Evolutionary conservation across 306 rosid genomes (phyloP).

Genomic region (Inga oerstediana): DNA sequence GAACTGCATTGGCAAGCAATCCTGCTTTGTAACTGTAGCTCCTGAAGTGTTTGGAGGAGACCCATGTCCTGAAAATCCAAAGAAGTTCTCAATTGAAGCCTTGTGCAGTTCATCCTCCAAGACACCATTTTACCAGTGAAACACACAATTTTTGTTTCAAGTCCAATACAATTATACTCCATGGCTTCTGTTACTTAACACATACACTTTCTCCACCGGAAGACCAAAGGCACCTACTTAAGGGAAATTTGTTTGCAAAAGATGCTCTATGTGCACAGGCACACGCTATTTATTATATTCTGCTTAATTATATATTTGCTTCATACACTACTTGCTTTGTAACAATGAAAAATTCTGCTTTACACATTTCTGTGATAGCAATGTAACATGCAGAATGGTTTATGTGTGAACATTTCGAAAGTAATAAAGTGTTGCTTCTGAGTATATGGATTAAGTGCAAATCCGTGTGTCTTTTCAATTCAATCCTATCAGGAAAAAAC

Average conservation of each 20-base stretch:
- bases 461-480: no score
- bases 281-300: neutral
- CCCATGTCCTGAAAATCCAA: slow-evolving; percentile 57
- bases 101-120: slow-evolving; percentile 46
- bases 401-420: slow-evolving; percentile 34
- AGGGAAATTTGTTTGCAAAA: slow-evolving; percentile 34
- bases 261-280: slow-evolving; percentile 40
- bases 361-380: slow-evolving; percentile 11
- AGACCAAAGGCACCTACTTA: neutral
- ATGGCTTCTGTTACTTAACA: slow-evolving; percentile 9
- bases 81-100: slow-evolving; percentile 63
- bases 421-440: slow-evolving; percentile 1
- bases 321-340: slow-evolving; percentile 34
- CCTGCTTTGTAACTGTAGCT: slow-evolving; percentile 55
- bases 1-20: slow-evolving; percentile 65
- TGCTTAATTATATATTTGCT: slow-evolving; percentile 26
- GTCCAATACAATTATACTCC: neutral
- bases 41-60: slow-evolving; percentile 66
- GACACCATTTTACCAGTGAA: slow-evolving; percentile 16
- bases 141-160: neutral
- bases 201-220: neutral
- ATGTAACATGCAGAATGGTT: neutral
- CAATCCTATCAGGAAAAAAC: no score
- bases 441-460: neutral
- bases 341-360: slow-evolving; percentile 28